Evolutionary conservation across 345 rosid genomes (phyloP), one percentile per base, ranked within the genome.

Genomic region (Corchorus capsularis): DNA sequence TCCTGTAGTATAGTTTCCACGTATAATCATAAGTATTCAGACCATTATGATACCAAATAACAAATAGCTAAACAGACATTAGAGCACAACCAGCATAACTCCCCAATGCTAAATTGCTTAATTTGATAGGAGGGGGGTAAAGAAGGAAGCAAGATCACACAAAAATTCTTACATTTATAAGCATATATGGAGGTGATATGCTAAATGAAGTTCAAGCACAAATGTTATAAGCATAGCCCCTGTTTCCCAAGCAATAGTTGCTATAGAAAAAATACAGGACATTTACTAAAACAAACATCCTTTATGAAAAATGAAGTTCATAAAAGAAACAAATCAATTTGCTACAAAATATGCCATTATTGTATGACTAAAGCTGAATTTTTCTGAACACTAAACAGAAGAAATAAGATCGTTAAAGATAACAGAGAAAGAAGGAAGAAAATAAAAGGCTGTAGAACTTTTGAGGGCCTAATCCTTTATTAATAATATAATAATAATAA

Each of bases 1-100:
- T 71, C 99, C 99, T 95, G 77, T 35, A 17, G 55, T 6, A 63
- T 19, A 61, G 22, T 34, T 60, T 41, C 52, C 37, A 17, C 56
- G 35, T 17, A 20, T 6, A 32, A 50, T 22, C 15, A 64, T 8
- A 79, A 11, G 14, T 53, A 69, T 5, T 52, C 61, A 17, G 5
- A 53, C 17, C 27, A 70, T 19, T 8, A 14, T 14, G 32, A 22
- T 27, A 16, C 41, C 57, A 69, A 69, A 14, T 4, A 69, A 46
- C 10, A 66, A 45, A 46, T 46, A 49, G 49, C 57, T 27, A 49
- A 32, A 4, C 8, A 49, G 17, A 27, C 0, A 2, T 16, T 69
- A 69, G 41, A 49, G 37, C 6, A 50, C 12, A 8, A 15, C 12
- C 56, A 47, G 41, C 57, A 49, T 8, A 49, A 49, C 41, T 6